Evolutionary conservation across 106 monocot species (phyloP), one percentile per base, ranked within the genome.

Genomic region (Dioscorea dumetorum): DNA sequence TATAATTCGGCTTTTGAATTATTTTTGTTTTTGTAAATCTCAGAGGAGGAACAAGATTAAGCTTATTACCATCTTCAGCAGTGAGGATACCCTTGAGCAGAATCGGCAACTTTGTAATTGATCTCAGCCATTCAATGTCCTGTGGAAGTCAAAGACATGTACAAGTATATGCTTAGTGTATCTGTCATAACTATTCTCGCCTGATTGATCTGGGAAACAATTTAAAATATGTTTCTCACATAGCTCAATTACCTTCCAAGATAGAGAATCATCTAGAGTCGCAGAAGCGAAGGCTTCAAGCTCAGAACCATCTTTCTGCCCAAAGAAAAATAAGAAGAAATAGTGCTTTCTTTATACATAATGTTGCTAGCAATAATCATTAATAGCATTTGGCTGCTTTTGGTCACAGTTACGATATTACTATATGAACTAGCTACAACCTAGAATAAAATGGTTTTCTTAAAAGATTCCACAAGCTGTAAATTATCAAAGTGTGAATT

Each of bases 61-160:
- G 41, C 9, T 24, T 62, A 18, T 53, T 84, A 87, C 91, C 91
- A 76, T 91, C 91, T 73, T 87, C 91, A 15, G 77, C 82, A 48
- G 87, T 82, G 69, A 91, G 50, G 17, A 91, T 69, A 28, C 91
- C 91, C 68, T 91, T 91, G 23, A 91, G 17, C 5, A 91, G 50
- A 72, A 91, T 84, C 33, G 91, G 91, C 66, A 91, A 73, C 11
- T 52, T 82, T 62, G 91, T 87, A 23, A 87, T 80, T 21, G 87
- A 80, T 75, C 70, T 91, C 18, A 91, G 67, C 91, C 91, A 91
- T 74, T 58, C 73, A 57, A 91, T 61, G 41, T 91, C 91, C 91
- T 87, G 81, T 31, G 81, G 4, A 33, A 19, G 24, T 16, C 23
- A 9, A 49, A n/a, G 50, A 20, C n/a, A 22, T 6, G 1, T 50